phyloP scores from a whole-genome alignment of 1,139 yeast species.

The Saccharomycopsis crataegensis region DNA sequence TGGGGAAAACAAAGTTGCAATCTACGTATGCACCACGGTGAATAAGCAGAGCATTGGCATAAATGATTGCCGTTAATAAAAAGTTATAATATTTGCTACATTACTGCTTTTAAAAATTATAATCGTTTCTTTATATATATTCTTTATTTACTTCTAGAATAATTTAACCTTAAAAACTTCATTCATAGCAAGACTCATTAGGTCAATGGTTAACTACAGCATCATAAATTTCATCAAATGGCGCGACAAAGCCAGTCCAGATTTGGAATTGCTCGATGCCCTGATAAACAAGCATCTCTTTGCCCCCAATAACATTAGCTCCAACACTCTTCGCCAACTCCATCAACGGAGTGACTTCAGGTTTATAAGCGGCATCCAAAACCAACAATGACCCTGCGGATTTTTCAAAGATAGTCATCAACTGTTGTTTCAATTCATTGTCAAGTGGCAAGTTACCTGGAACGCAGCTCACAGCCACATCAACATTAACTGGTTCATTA shows the following conservation, averaged over 20 bases:
- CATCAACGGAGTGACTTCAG: slow-evolving; percentile 80
- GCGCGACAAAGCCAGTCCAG: slow-evolving; percentile 69
- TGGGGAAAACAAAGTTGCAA: too few relatives aligned
- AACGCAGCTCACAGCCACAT: slow-evolving; percentile 63
- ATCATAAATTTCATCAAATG: slow-evolving; percentile 49
- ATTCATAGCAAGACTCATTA: neutral
- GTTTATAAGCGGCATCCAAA: slow-evolving; percentile 92
- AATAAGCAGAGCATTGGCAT: too few relatives aligned
- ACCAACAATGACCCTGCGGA: slow-evolving; percentile 35
- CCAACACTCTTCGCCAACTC: slow-evolving; percentile 51
- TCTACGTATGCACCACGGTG: too few relatives aligned
- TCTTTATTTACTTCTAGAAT: too few relatives aligned
- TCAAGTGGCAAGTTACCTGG: slow-evolving; percentile 84
- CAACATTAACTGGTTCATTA: slow-evolving; percentile 45
- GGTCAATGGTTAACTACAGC: slow-evolving; percentile 36
- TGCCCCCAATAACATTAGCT: slow-evolving; percentile 64
- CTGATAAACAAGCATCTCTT: slow-evolving; percentile 86
- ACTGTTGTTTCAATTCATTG: slow-evolving; percentile 36
- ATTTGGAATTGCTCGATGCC: slow-evolving; percentile 79
- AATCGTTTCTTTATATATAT: too few relatives aligned
- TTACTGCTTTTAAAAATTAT: too few relatives aligned
- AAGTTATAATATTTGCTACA: too few relatives aligned
- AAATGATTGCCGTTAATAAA: too few relatives aligned
- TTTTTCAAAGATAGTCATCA: slow-evolving; percentile 41
- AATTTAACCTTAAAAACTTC: too few relatives aligned